These are phyloP conservation scores for Alternaria rosae DNA, from an alignment of 2,329 filamentous ascomycete species.

Conservation along the genomic window DNA sequence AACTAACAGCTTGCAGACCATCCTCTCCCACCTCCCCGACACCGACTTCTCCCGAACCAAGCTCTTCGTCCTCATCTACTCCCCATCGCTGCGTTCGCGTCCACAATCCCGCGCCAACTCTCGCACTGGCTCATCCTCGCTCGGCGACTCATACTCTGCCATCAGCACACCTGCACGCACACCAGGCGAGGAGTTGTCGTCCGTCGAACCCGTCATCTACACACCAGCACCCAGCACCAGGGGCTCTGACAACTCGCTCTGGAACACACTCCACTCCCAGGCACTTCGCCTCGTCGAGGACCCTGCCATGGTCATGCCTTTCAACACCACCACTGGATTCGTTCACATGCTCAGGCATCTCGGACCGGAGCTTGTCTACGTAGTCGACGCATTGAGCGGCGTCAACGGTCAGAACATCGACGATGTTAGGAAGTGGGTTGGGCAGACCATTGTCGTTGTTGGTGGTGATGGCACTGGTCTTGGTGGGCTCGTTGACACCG, in stretches of 20 bases:
- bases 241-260: constrained; percentile 61
- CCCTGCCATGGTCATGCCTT: constrained; percentile 86
- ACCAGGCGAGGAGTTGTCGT: constrained; percentile 65
- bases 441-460: constrained; percentile 67
- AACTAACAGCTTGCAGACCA: constrained; percentile 55
- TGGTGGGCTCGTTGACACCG: constrained; percentile 64
- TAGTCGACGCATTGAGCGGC: constrained; percentile 84
- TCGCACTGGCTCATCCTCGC: constrained; percentile 58
- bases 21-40: constrained; percentile 86
- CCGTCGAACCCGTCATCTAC: constrained; percentile 51
- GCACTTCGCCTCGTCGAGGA: constrained; percentile 81
- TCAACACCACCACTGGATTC: constrained; percentile 82
- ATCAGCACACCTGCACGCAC: constrained; percentile 74
- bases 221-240: constrained; percentile 46
- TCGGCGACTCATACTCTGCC: constrained; percentile 87
- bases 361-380: constrained; percentile 83
- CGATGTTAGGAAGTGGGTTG: constrained; percentile 68
- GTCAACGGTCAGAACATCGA: constrained; percentile 75
- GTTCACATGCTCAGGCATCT: constrained; percentile 87
- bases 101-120: constrained; percentile 41
- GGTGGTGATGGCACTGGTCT: constrained; percentile 55
- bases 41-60: constrained; percentile 76
- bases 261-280: constrained; percentile 81
- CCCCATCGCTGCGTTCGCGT: constrained; percentile 77
- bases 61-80: constrained; percentile 89